Conservation (phyloP, 192 early-diverging fungal genomes). For the Dimargaris verticillata region DNA sequence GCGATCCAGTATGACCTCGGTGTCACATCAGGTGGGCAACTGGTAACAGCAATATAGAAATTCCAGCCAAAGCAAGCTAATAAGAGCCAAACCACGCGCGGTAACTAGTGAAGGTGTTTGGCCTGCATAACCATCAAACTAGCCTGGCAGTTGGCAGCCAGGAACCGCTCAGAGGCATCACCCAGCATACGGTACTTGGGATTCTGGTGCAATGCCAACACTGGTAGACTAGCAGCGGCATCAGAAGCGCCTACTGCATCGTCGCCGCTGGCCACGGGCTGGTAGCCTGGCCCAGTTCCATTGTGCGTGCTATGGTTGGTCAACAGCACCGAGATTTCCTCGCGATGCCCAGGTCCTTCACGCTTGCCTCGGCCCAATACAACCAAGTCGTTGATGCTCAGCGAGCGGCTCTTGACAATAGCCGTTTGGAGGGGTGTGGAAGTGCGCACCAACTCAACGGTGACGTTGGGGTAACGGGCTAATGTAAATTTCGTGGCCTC, state of each 20-base stretch:
- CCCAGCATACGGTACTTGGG: slow-evolving; percentile 7
- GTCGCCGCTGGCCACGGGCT: not conserved
- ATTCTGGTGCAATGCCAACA: not conserved
- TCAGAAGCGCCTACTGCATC: not conserved
- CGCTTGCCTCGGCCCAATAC: slow-evolving; percentile 18
- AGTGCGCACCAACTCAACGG: slow-evolving; percentile 20
- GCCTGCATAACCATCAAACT: not conserved
- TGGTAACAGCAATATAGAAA: no score
- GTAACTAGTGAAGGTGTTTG: not conserved
- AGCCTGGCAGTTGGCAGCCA: slow-evolving; percentile 1
- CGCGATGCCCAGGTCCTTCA: not conserved
- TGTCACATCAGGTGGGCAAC: no score
- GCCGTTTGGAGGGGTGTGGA: slow-evolving; percentile 23
- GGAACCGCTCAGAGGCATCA: slow-evolving; percentile 4
- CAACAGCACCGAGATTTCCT: not conserved
- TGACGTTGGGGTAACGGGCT: slow-evolving; percentile 14
- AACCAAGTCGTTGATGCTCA: slow-evolving; percentile 16
- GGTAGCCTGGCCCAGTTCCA: slow-evolving; percentile 1
- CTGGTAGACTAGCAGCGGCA: not conserved
- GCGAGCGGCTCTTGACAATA: slow-evolving; percentile 16
- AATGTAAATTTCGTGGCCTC: slow-evolving; percentile 14
- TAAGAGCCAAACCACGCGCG: no score
- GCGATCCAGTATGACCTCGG: no score
- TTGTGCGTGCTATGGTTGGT: not conserved
- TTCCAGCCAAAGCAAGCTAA: no score